These are phyloP conservation scores for Gamsiella multidivaricata DNA, from an alignment of 192 early-diverging fungal species.

Conservation along the genomic window DNA sequence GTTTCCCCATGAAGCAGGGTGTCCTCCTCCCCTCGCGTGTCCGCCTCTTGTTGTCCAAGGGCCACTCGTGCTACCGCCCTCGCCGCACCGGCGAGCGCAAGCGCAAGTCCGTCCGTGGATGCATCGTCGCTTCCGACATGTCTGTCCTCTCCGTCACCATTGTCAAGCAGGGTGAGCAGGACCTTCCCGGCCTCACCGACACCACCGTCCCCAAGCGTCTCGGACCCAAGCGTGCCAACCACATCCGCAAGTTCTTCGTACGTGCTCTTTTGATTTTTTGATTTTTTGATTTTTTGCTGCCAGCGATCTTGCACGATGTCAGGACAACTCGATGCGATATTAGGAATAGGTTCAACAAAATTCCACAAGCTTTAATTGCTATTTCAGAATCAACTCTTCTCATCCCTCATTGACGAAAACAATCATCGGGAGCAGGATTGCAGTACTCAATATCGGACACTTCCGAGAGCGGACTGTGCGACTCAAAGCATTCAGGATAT, in stretches of 20 bases:
- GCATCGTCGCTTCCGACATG: slow-evolving; percentile 96
- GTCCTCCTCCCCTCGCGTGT: slow-evolving; percentile 80
- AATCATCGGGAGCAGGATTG: no score
- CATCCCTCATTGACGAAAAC: no score
- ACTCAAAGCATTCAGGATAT: no score
- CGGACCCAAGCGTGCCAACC: slow-evolving; percentile 98
- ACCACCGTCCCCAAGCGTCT: slow-evolving; percentile 93
- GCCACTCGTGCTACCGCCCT: slow-evolving; percentile 99
- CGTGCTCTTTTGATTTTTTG: slow-evolving; percentile 28
- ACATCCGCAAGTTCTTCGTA: slow-evolving; percentile 99
- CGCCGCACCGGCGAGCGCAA: slow-evolving; percentile 98
- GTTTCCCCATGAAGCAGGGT: slow-evolving; percentile 99
- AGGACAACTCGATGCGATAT: background rate
- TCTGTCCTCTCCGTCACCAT: slow-evolving; percentile 93
- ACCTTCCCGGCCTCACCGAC: slow-evolving; percentile 97
- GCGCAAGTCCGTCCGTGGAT: slow-evolving; percentile 99
- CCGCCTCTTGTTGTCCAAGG: slow-evolving; percentile 73
- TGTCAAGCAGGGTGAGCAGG: slow-evolving; percentile 96
- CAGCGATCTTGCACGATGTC: background rate
- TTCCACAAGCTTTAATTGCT: no score
- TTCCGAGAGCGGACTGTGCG: no score
- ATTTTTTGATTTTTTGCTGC: background rate
- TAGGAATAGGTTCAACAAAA: no score
- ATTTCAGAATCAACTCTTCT: no score
- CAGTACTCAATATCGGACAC: no score